Evolutionary conservation across 2,329 filamentous ascomycete genomes (phyloP), one percentile per base, ranked within the genome.

Genomic region (Alternaria triticina): DNA sequence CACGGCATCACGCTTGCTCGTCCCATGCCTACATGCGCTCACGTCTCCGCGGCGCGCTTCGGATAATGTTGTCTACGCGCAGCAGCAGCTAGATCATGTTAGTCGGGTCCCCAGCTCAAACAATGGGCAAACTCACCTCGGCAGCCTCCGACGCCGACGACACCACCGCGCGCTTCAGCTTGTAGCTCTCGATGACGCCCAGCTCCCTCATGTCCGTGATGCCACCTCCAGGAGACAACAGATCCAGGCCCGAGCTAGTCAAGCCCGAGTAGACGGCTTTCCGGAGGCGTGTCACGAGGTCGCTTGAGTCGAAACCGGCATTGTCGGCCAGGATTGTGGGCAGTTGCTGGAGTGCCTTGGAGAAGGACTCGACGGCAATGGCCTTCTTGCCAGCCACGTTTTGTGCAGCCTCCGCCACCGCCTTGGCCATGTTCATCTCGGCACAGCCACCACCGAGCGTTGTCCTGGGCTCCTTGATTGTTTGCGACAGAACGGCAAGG

Each of bases 371-470:
- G 20, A 98, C 95, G 3, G 96, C 96, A 75, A 97, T 86, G 73
- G 97, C 94, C 82, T 96, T 95, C 89, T 99, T 99, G 80, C 96
- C 96, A 71, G 96, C 94, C 8, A 97, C 92, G 74, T 97, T 95
- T 66, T 96, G 94, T 22, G 94, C 94, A 6, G 93, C 93, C 65
- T 91, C 92, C 78, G 97, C 95, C 22, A 99, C 96, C 8, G 96
- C 96, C 86, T 97, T 97, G 69, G 95, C 93, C 96, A 99, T 99
- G 72, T 97, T 85, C 95, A 98, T 98, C 87, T 99, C 96, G 5
- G 95, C 94, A 77, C 94, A 98, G 27, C 96, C 96, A 77, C 96
- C 96, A 57, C 96, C 96, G 4, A 99, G 89, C 0, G 96, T 98
- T 45, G 94, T 96, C 79, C 93, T 90, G 56, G 96, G 96, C 82